Base-by-base conservation (phyloP, 805 yeast species). In the Hanseniaspora pseudoguilliermondii region DNA sequence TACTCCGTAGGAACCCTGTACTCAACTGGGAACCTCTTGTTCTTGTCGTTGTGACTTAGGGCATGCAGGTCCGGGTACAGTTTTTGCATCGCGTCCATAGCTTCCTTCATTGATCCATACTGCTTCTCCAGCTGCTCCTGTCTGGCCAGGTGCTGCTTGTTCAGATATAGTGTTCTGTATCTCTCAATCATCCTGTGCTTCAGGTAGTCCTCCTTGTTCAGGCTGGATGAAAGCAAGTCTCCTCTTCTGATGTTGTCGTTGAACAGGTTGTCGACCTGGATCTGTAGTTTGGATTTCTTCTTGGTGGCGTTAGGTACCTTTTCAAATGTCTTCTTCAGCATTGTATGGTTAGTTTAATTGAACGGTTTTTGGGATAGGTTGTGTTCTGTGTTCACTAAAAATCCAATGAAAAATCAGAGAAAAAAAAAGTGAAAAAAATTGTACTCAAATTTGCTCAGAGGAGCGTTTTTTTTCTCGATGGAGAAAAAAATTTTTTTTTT, bases 1-100 rank as follows among this genome's bases (percentile, higher is more conserved):
- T 74, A 86, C 56, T 89, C 91, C 1, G 95, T 84, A 21, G 98
- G 98, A 10, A 86, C 81, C 65, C 93, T 80, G 67, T 87, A 67
- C 64, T 91, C 96, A 62, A 86, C 71, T 5, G 95, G 91, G 68
- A 86, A 89, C 63, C 88, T 73, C 61, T 78, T 77, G 57, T 74
- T 74, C 46, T 68, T 68, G 61, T 84, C 83, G 50, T 73, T 70
- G 34, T 68, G 82, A 11, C 96, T 95, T 35, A 73, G 73, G 54
- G 74, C 76, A 62, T 74, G 89, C 52, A 91, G 71, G 48, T 70
- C 75, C 0, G 82, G 80, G 58, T 73, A 74, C 9, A 76, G 64
- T 4, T 62, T 56, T 61, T 79, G 70, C 64, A 91, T 77, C 59
- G 81, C 85, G 47, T 78, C 80, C 81, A 87, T 82, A 2, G 97